Evolutionary conservation across 176 grass and related monocot species (phyloP), one percentile per base, ranked within the genome.

Genomic region (Carex parvula): DNA sequence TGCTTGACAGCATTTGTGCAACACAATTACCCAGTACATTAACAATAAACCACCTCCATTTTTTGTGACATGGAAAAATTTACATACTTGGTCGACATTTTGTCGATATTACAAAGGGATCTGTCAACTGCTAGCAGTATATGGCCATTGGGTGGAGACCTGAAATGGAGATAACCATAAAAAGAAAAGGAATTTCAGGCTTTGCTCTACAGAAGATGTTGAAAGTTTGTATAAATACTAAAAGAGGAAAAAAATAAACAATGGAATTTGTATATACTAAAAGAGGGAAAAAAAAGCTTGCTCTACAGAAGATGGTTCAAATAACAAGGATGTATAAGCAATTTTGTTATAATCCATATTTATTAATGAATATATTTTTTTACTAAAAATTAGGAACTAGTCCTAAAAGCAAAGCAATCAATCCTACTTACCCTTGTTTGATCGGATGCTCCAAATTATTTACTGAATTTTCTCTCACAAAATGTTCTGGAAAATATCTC

Each of bases 31-130:
- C 18, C 12, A 15, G 20, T 50, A 74, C n/a, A 6, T 24, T 52
- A 50, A 46, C 42, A 24, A 52, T 73, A 0, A 50, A 50, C 4
- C 13, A 24, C 0, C 22, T 79, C 1, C 0, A 60, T 39, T 20
- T 41, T 55, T 60, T 60, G n/a, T 59, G 16, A 59, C 22, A 41
- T 79, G 21, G 20, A 3, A 44, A 63, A 82, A 64, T 0, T 2
- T 82, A 64, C 79, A 50, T 82, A 82, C 60, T 26, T 82, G 41
- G 62, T 41, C 39, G 24, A 64, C 60, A 66, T 82, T 66, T 82
- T 24, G 59, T 65, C 9, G 10, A 75, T 75, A 53, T 54, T 73
- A 54, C 11, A 29, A 72, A 29, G 21, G 6, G 42, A 76, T 76
- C 46, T 54, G 20, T 52, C 71, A 29, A 24, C 71, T 76, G 24